A percentile compares a stretch with the other conserved stretches of the same genome.
Evolutionary conservation across 495 filamentous ascomycete species (phyloP).

Genomic region (Acidomyces sp.): DNA sequence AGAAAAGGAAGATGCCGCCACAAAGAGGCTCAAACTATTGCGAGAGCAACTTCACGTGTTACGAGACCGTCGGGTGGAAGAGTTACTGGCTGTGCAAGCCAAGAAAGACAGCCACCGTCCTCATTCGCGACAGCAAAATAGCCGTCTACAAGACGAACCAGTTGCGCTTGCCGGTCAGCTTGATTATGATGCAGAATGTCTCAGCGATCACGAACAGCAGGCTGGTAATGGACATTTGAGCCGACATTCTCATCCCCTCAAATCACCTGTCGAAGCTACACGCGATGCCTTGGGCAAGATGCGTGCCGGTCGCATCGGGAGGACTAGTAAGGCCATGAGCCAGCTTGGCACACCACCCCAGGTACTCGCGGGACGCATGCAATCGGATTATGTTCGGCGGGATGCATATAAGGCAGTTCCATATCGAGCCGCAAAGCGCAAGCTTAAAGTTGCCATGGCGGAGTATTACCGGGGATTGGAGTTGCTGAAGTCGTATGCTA

Average conservation of each 20-base stretch:
- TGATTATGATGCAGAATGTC: background rate
- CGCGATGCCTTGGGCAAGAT: constrained; percentile 2
- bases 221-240: no score
- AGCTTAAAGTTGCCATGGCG: constrained; percentile 76
- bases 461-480: constrained; percentile 90
- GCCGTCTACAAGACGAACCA: no score
- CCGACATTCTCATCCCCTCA: constrained; percentile 3
- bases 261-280: background rate
- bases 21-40: constrained; percentile 51
- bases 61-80: constrained; percentile 62
- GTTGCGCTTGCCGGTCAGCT: background rate
- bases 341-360: constrained; percentile 36
- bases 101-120: constrained; percentile 19
- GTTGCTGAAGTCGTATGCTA: constrained; percentile 76
- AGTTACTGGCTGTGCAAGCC: constrained; percentile 41
- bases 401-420: constrained; percentile 40
- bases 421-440: constrained; percentile 74
- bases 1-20: constrained; percentile 67
- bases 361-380: constrained; percentile 2
- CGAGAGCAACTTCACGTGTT: constrained; percentile 77
- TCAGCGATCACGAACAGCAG: background rate
- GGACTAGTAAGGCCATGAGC: constrained; percentile 43
- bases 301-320: constrained; percentile 36
- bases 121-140: background rate
- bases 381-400: constrained; percentile 25